Evolutionary conservation across 257 asterid species (phyloP), one percentile per base, ranked within the genome.

Genomic region (Solanum dulcamara): DNA sequence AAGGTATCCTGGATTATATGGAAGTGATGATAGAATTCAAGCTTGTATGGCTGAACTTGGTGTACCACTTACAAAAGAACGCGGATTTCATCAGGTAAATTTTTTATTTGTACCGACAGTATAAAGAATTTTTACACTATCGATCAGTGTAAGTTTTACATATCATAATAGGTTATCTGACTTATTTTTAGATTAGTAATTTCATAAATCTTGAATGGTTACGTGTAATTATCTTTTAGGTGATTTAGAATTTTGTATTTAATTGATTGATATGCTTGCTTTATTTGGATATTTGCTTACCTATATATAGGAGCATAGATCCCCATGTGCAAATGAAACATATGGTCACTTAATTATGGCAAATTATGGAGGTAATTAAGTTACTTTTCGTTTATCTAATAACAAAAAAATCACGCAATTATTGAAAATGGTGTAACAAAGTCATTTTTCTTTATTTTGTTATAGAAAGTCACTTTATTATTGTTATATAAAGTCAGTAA

Each of bases 21-120:
- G 95, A 60, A 91, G 94, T 26, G 97, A 93, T 87, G 97, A 92
- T 66, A 74, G 96, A 81, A 91, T 93, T 89, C 96, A 93, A 89
- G 95, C 97, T 26, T 93, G 97, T 89, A 93, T 93, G 97, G 93
- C 97, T 59, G 97, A 93, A 85, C 94, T 93, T 82, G 97, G 97
- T 0, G 97, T 93, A 6, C 97, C 97, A 37, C 93, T 93, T 84
- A 93, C 97, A 44, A 91, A 91, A 84, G 95, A 93, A 91, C 91
- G 90, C 86, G 97, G 97, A 26, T 93, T 93, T 88, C 97, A 93
- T 87, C 97, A 93, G 97, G 97, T 93, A 83, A 64, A 88, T 74
- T 80, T 10, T 15, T 22, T 44, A 4, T 70, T 3, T 70, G 0
- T 8, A 68, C 46, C 1, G 0, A 33, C 0, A 32, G 33, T 67